Evolutionary conservation across 2,329 filamentous ascomycete species (phyloP).

Genomic region (Alternaria consortialis): DNA sequence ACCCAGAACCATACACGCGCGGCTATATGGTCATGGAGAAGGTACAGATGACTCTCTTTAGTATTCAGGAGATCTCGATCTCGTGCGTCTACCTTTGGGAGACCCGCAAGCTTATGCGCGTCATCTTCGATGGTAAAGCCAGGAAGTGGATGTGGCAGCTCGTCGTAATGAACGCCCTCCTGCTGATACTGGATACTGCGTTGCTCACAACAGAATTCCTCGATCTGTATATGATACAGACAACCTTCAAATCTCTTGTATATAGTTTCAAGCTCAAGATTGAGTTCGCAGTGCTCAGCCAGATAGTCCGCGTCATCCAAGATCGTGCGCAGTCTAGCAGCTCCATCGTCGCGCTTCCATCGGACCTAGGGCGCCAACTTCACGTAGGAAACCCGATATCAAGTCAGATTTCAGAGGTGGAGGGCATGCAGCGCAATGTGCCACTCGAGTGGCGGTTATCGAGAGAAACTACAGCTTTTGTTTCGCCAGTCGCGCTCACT

Average conservation of each 20-base stretch:
- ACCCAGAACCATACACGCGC: constrained; percentile 14
- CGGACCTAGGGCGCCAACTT: neutral
- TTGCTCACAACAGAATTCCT: constrained; percentile 23
- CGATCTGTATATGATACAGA: constrained; percentile 29
- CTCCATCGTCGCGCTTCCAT: neutral
- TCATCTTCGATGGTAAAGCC: constrained; percentile 16
- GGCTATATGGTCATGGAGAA: constrained; percentile 45
- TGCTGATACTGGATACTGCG: constrained; percentile 22
- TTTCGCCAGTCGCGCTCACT: neutral
- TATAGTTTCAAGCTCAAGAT: constrained; percentile 59
- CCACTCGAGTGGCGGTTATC: constrained; percentile 18
- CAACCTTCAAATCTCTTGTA: constrained; percentile 48
- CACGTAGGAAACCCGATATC: neutral
- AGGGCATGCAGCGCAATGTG: constrained; percentile 14
- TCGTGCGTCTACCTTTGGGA: constrained; percentile 60
- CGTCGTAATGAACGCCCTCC: constrained; percentile 22
- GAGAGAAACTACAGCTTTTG: neutral
- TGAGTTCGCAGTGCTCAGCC: constrained; percentile 61
- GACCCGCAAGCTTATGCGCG: constrained; percentile 42
- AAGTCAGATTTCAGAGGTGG: constrained; percentile 6
- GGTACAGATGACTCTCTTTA: constrained; percentile 52
- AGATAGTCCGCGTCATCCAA: constrained; percentile 13
- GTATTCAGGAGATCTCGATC: constrained; percentile 47
- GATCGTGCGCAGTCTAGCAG: neutral
- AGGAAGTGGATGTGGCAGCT: constrained; percentile 26